These are phyloP conservation scores for Udeniomyces megalosporus DNA, from an alignment of 768 basidiomycete species.

Conservation along the genomic window DNA sequence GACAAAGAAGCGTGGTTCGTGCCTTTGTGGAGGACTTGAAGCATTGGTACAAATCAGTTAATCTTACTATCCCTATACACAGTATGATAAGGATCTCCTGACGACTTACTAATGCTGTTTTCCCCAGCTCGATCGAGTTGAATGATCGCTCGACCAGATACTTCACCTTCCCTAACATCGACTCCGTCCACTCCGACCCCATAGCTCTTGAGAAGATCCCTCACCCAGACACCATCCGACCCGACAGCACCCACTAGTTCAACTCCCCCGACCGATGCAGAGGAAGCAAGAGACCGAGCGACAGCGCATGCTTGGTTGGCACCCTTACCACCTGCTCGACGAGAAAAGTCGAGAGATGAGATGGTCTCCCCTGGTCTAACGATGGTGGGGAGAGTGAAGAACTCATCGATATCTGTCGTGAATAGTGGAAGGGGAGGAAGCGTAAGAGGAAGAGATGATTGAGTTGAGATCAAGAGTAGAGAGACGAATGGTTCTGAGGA, in stretches of 20 bases:
- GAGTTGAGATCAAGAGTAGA: not conserved
- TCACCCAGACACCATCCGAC: conserved; percentile 21
- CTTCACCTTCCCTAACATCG: conserved; percentile 17
- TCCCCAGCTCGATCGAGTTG: conserved; percentile 31
- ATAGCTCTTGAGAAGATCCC: conserved; percentile 20
- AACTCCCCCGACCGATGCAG: not conserved
- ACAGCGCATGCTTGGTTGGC: conserved; percentile 34
- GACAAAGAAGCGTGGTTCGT: conserved; percentile 22
- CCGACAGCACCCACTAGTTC: conserved; percentile 10
- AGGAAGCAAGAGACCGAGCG: conserved; percentile 16
- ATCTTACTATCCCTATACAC: too few species aligned
- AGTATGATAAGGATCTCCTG: not conserved
- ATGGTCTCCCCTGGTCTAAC: conserved; percentile 32
- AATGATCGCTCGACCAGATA: conserved; percentile 34
- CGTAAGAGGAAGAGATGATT: not conserved
- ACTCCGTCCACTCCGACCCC: conserved; percentile 25
- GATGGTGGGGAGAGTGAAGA: conserved; percentile 24
- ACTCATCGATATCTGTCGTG: conserved; percentile 28
- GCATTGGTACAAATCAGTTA: too few species aligned
- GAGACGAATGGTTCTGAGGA: too few species aligned
- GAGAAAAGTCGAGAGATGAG: conserved; percentile 26
- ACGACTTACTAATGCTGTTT: conserved; percentile 32
- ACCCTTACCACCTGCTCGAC: conserved; percentile 33
- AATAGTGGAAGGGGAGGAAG: not conserved
- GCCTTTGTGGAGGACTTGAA: conserved; percentile 30